Evolutionary conservation across 345 rosid genomes (phyloP), one percentile per base, ranked within the genome.

Genomic region (Gossypium raimondii): DNA sequence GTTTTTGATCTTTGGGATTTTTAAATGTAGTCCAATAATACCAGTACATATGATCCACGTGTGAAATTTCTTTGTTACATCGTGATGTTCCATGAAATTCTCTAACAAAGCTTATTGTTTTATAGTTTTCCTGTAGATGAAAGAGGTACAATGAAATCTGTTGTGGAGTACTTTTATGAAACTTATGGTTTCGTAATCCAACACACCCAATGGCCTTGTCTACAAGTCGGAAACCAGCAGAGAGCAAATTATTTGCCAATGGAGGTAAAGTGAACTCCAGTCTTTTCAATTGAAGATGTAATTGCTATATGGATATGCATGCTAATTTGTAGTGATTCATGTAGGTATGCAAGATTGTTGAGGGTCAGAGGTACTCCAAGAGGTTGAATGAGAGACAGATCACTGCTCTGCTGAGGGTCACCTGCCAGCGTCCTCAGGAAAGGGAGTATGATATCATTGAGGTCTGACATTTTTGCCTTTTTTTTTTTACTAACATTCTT

Each of bases 361-460:
- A 96, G 83, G 99, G 99, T 27, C 98, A 96, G 78, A 83, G 99
- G 82, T 96, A 96, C 77, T 89, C 98, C 0, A 96, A 93, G 80
- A 84, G 99, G 72, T 77, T 96, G 79, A 96, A 96, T 77, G 99
- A 96, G 79, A 93, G 86, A 72, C 99, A 96, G 82, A 93, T 96
- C 51, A 92, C 98, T 72, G 91, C 92, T 75, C 82, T 96, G 84
- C 82, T 93, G 83, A 89, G 86, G 83, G 97, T 89, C 76, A 92
- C 99, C 73, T 96, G 99, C 72, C 97, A 96, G 80, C 94, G 97
- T 27, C 99, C 99, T 53, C 67, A 81, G 0, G 97, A 92, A 47
- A 83, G 98, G 74, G 99, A 96, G 73, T 55, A n/a, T 1, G 98
- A 96, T 82, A 96, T 96, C 17, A 59, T 90, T 76, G 72, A 78